These are phyloP conservation scores for Fusarium circinatum DNA, from an alignment of 2,329 filamentous ascomycete genomes.

Conservation along the genomic window DNA sequence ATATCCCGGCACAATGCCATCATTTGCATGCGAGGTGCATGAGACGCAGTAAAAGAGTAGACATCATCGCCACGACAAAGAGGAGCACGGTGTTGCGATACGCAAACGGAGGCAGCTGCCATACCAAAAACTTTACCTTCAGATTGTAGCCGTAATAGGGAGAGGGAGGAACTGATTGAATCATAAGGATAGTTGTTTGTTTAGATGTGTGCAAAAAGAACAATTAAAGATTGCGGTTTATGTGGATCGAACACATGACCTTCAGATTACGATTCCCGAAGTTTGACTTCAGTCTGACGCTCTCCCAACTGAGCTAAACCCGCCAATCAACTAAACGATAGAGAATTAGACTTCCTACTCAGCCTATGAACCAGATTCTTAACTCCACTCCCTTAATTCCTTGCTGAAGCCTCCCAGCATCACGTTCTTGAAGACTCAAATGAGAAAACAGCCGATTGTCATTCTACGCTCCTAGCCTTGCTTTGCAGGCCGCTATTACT, in stretches of 20 bases:
- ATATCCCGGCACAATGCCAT: not conserved
- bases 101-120: not conserved
- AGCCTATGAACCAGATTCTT: rapidly evolving
- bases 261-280: slow-evolving; percentile 24
- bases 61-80: not conserved
- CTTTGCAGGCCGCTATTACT: not conserved
- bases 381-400: rapidly evolving
- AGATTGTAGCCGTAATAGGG: rapidly evolving
- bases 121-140: not conserved
- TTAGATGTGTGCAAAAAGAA: not conserved
- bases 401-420: not conserved
- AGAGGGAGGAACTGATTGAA: not conserved
- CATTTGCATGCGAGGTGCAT: too few species aligned
- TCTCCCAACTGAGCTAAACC: slow-evolving; percentile 35
- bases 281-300: slow-evolving; percentile 32
- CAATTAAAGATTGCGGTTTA: slow-evolving; percentile 1
- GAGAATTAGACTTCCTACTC: rapidly evolving
- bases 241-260: slow-evolving; percentile 34
- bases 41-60: not conserved
- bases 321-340: slow-evolving; percentile 7
- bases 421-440: not conserved
- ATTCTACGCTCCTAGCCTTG: not conserved
- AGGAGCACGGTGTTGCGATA: not conserved
- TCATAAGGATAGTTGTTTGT: too few species aligned
- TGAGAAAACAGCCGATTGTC: not conserved